phyloP scores from a whole-genome alignment of 75 land plant genomes.

The Cupressus sempervirens region DNA sequence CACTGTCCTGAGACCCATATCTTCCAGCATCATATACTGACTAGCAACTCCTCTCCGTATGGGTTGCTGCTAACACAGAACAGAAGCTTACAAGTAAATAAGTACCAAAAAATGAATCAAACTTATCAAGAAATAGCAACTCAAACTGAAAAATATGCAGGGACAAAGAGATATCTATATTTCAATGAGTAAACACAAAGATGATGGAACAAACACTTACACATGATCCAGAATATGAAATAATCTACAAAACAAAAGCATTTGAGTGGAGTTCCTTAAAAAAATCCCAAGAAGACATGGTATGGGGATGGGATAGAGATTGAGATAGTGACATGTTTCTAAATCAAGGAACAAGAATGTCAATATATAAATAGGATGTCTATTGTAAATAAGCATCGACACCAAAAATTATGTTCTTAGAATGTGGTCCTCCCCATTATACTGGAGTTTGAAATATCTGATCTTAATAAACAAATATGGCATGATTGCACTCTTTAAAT shows the following conservation, averaged over 20 bases:
- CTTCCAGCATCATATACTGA: constrained; percentile 75
- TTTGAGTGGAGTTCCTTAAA: neutral
- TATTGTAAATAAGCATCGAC: too few relatives aligned
- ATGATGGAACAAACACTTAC: neutral
- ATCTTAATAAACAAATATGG: neutral
- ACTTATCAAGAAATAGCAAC: neutral
- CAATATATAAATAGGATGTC: too few relatives aligned
- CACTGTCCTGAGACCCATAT: constrained; percentile 68
- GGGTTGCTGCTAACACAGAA: constrained; percentile 55
- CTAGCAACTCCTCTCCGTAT: constrained; percentile 78
- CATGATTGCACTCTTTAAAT: neutral
- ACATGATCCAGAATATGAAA: neutral
- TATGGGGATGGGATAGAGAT: too few relatives aligned
- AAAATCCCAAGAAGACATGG: too few relatives aligned
- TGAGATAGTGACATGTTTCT: too few relatives aligned
- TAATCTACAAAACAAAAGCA: neutral
- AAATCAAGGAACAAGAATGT: too few relatives aligned
- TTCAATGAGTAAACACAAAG: neutral
- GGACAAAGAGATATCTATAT: neutral
- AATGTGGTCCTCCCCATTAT: too few relatives aligned
- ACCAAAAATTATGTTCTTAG: too few relatives aligned
- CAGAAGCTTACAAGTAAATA: neutral
- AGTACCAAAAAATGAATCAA: neutral
- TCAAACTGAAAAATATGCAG: neutral
- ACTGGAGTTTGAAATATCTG: too few relatives aligned